Evolutionary conservation across 2,329 filamentous ascomycete genomes (phyloP).

Genomic region (Colletotrichum nymphaeae): DNA sequence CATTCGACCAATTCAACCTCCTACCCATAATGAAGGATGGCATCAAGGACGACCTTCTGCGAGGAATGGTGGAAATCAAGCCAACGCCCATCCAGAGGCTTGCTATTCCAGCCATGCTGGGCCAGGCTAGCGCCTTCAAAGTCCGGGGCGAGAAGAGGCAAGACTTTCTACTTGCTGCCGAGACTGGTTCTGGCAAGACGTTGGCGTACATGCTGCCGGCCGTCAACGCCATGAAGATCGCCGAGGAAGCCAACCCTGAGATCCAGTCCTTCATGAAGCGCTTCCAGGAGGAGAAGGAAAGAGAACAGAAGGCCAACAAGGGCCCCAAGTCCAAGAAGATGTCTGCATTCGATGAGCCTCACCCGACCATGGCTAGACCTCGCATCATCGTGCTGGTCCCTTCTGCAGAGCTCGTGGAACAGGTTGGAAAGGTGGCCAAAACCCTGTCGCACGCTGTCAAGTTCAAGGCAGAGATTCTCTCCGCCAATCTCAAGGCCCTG

Average conservation of each 20-base stretch:
- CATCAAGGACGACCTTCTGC: conserved; percentile 78
- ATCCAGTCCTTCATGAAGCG: conserved; percentile 68
- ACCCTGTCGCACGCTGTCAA: conserved; percentile 86
- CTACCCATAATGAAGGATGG: conserved; percentile 78
- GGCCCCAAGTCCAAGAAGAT: conserved; percentile 68
- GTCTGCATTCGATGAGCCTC: conserved; percentile 71
- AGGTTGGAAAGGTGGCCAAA: conserved; percentile 86
- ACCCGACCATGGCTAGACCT: conserved; percentile 82
- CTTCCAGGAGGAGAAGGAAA: conserved; percentile 65
- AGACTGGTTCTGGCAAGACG: conserved; percentile 98
- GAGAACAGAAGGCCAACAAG: conserved; percentile 66
- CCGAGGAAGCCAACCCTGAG: conserved; percentile 71
- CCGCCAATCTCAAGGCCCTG: conserved; percentile 78
- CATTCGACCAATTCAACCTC: conserved; percentile 85
- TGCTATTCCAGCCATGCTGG: conserved; percentile 85
- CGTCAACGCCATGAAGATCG: conserved; percentile 85
- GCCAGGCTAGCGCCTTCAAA: conserved; percentile 58
- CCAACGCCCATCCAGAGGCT: conserved; percentile 92
- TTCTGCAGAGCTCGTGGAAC: conserved; percentile 89
- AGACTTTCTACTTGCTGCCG: conserved; percentile 87
- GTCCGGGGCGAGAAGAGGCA: conserved; percentile 46
- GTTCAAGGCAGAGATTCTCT: conserved; percentile 86
- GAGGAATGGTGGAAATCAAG: conserved; percentile 77
- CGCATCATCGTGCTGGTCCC: conserved; percentile 89
- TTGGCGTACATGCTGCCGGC: conserved; percentile 89